Evolutionary conservation across 2,329 filamentous ascomycete genomes (phyloP).

Genomic region (Fusarium sp.): DNA sequence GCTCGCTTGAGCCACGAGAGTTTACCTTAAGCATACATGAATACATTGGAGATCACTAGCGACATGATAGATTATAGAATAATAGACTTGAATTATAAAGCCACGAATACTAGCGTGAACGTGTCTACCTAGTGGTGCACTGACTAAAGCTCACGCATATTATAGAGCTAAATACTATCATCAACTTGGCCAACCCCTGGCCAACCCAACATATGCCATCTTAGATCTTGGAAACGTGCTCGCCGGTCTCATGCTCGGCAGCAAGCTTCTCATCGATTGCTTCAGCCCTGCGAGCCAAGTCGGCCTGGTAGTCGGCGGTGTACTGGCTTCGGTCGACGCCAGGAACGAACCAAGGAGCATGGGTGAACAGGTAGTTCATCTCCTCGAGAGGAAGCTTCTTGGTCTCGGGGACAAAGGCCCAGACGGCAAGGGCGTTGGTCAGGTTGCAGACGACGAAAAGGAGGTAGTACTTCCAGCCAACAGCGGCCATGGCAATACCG

Average conservation of each 20-base stretch:
- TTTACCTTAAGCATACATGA: slow-evolving; percentile 61
- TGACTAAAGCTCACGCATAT: too few species aligned
- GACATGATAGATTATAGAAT: too few species aligned
- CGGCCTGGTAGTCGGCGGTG: slow-evolving; percentile 50
- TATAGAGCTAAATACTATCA: too few species aligned
- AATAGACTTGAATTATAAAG: too few species aligned
- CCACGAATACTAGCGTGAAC: too few species aligned
- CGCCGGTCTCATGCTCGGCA: slow-evolving; percentile 24
- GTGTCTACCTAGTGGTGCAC: too few species aligned
- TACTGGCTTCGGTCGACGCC: slow-evolving; percentile 21
- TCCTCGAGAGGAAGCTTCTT: slow-evolving; percentile 75
- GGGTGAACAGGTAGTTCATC: slow-evolving; percentile 62
- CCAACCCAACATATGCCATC: neutral
- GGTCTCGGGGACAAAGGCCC: slow-evolving; percentile 76
- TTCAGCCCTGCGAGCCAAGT: slow-evolving; percentile 70
- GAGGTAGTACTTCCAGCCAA: slow-evolving; percentile 61
- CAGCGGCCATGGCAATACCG: slow-evolving; percentile 48
- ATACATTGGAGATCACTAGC: too few species aligned
- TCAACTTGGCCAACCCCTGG: too few species aligned
- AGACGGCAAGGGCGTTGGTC: slow-evolving; percentile 67
- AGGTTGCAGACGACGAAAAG: slow-evolving; percentile 51
- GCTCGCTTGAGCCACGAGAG: neutral
- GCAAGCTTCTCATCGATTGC: slow-evolving; percentile 23
- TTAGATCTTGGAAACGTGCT: slow-evolving; percentile 11
- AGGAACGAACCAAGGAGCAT: slow-evolving; percentile 30